Percentiles rank a stretch among this genome's conserved stretches.
phyloP scores from a whole-genome alignment of 2,329 filamentous ascomycete genomes.

The Corynespora cassiicola region DNA sequence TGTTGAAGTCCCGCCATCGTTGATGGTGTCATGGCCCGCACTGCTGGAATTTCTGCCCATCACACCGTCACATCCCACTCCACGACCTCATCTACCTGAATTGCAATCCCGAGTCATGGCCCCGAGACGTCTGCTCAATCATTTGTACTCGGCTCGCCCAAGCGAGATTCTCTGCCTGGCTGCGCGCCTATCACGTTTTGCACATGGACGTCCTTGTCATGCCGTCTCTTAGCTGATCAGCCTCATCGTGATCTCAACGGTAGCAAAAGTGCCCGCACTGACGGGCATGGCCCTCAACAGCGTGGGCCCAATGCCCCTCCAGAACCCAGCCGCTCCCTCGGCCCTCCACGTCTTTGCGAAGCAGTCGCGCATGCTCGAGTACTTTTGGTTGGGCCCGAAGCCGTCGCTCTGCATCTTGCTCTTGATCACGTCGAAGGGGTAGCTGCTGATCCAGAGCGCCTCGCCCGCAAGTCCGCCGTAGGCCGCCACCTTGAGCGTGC shows the following conservation, averaged over 20 bases:
- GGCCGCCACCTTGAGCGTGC: constrained; percentile 83
- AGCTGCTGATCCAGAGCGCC: constrained; percentile 89
- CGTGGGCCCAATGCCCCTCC: constrained; percentile 92
- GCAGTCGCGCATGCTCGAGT: constrained; percentile 84
- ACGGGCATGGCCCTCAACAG: constrained; percentile 96
- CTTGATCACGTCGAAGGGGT: constrained; percentile 97
- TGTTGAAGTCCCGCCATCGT: no score
- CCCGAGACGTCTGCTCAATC: no score
- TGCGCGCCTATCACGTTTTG: no score
- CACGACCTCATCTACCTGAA: no score
- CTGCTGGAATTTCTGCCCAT: no score
- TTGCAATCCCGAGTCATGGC: no score
- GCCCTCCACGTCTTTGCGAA: constrained; percentile 80
- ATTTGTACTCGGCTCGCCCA: no score
- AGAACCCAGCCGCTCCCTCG: constrained; percentile 86
- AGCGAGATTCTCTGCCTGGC: no score
- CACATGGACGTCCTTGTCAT: no score
- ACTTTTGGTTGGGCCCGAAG: constrained; percentile 75
- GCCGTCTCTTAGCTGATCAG: constrained; percentile 39
- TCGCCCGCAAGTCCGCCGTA: constrained; percentile 96
- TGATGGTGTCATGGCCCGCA: no score
- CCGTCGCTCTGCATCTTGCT: constrained; percentile 99
- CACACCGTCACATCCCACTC: no score
- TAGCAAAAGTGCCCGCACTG: constrained; percentile 95
- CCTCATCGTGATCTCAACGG: constrained; percentile 52